Base-by-base conservation (phyloP, 805 yeast genomes). In the Grigorovia transvaalensis region DNA sequence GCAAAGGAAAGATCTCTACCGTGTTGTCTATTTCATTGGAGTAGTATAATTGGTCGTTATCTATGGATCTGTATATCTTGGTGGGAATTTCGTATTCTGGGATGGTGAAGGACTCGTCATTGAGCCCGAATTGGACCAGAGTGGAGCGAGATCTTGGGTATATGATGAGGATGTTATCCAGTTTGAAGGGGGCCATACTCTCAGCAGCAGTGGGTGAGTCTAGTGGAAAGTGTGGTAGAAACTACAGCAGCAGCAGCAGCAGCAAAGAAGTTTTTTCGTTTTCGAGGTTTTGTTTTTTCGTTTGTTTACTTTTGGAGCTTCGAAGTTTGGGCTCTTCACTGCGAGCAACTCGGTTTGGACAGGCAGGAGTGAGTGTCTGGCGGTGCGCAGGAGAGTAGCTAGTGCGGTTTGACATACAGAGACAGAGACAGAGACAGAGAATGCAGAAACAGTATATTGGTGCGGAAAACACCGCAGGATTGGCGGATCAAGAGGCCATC, bases 21-120 rank as follows among this genome's bases (percentile, higher is more conserved):
- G 49, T 35, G 29, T 46, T 40, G 18, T 51, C 53, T 5, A 54
- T 66, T 33, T 52, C 56, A 19, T 56, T 54, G 23, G 71, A 68
- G 59, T 54, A 54, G 33, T 61, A 66, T 61, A 68, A 51, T 30
- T 65, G 62, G 11, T 64, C 60, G 11, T 71, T 62, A n/a, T 50
- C 51, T 6, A 51, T 51, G 55, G 75, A 73, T 49, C 70, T 72
- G 64, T 79, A 85, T 9, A 91, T 95, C 42, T 74, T 73, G 0
- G 96, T 82, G n/a, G 96, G 95, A 30, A 89, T 73, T 52, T 80
- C 79, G 56, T 77, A 78, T 27, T 81, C 78, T 1, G 97, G 95
- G 1, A 93, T 88, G 9, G 85, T 70, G 55, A 87, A 74, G 0
- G 63, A 59, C 43, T 64, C 69, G 58, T 85, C 95, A 29, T 76